Base-by-base conservation (phyloP, 148 eudicot genomes). In the Vaccinium macrocarpon region DNA sequence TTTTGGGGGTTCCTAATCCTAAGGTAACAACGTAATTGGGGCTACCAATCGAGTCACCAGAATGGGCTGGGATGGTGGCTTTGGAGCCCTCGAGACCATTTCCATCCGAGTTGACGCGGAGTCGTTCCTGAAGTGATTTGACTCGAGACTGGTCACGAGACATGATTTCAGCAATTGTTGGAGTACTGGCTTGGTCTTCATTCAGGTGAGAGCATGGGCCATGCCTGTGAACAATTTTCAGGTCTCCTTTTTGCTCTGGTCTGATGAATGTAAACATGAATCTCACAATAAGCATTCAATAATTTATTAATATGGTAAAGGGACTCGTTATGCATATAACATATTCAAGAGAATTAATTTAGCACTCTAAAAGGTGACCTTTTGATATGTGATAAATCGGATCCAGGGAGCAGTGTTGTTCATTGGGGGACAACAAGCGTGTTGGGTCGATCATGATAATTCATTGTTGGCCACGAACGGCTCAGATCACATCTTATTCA, bases 1-100 rank as follows among this genome's bases (percentile, higher is more conserved):
- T 92, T 25, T 68, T 84, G 3, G 96, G 96, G 5, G 95, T 88
- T 35, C 96, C 98, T 9, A 95, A 86, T 4, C 94, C 92, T 8
- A 95, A 46, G 0, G 82, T 86, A 18, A 93, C 95, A 2, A 92
- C n/a, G 86, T 87, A 94, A 86, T 93, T 93, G 12, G 89, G 90
- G 0, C 92, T 83, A 50, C 96, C 94, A 12, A 93, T 81, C 4
- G 90, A 84, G 76, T n/a, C 71, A 4, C 94, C 97, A 0, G 91
- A 84, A 80, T 88, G 89, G 8, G 89, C 91, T 0, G 97, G 94
- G 50, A 95, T 85, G 75, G 81, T 90, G 83, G 88, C 62, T 21
- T 90, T 53, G 5, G 81, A 38, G 62, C 56, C 51, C 1, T 10
- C 0, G 15, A 56, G 48, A 56, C 21, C 51, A 83, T 68, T 81